phyloP scores from a whole-genome alignment of 2,329 filamentous ascomycete genomes.

The Epichloe gansuensis region DNA sequence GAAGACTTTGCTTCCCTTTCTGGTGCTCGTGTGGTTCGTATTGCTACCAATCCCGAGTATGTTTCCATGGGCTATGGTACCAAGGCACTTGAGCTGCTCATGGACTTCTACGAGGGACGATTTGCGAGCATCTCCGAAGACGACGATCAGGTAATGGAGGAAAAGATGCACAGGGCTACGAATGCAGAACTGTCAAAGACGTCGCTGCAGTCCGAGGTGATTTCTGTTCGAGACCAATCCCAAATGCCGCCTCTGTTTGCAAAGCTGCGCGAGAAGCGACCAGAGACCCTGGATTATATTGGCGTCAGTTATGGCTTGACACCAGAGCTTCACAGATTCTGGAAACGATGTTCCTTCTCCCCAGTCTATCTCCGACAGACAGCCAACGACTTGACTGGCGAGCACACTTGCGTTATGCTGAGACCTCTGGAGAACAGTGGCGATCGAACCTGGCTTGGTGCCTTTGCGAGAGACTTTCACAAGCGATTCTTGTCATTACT shows the following conservation, averaged over 20 bases:
- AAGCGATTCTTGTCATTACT: slow-evolving; percentile 81
- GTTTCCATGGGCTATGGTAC: slow-evolving; percentile 86
- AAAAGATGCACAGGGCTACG: slow-evolving; percentile 64
- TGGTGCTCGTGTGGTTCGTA: slow-evolving; percentile 82
- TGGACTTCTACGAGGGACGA: slow-evolving; percentile 90
- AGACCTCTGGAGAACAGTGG: slow-evolving; percentile 58
- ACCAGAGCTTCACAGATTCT: slow-evolving; percentile 80
- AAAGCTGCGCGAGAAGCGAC: slow-evolving; percentile 70
- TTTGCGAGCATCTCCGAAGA: slow-evolving; percentile 76
- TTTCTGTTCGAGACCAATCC: slow-evolving; percentile 79
- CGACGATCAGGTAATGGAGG: slow-evolving; percentile 37
- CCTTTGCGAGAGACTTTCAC: slow-evolving; percentile 88
- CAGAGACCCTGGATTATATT: slow-evolving; percentile 76
- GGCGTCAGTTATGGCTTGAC: slow-evolving; percentile 95
- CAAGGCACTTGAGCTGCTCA: slow-evolving; percentile 73
- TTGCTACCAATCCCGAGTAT: slow-evolving; percentile 94
- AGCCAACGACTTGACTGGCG: slow-evolving; percentile 87
- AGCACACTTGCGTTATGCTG: slow-evolving; percentile 97
- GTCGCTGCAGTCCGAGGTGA: slow-evolving; percentile 71
- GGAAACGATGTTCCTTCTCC: slow-evolving; percentile 77
- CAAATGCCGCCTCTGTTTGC: slow-evolving; percentile 91
- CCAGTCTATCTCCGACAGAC: slow-evolving; percentile 94
- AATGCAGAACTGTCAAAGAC: slow-evolving; percentile 69
- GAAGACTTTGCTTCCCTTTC: slow-evolving; percentile 91
- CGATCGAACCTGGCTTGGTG: slow-evolving; percentile 75